Base-by-base conservation (phyloP, 768 basidiomycete species). In the Omphalotus guepiniiformis region DNA sequence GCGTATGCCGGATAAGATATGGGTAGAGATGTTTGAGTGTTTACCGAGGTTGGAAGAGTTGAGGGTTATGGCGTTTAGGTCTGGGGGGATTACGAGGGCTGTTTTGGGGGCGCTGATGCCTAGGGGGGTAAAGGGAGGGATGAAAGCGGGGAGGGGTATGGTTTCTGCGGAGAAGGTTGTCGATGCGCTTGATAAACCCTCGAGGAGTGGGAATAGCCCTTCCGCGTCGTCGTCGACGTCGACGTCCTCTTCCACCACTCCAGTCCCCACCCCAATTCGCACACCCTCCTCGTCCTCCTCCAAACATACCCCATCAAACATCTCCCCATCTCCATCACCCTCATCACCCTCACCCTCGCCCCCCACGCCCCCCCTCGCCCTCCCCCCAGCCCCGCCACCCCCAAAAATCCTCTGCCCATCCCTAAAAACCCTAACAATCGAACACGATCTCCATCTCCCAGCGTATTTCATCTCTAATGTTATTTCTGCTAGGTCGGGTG, bases 371-470 rank as follows among this genome's bases (percentile, higher is more conserved):
- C n/a, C n/a, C n/a, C n/a, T n/a, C n/a, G n/a, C n/a, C n/a, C n/a
- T n/a, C n/a, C n/a, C n/a, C n/a, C n/a, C n/a, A n/a, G n/a, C n/a
- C n/a, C n/a, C n/a, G n/a, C n/a, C n/a, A n/a, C n/a, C n/a, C n/a
- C n/a, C n/a, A n/a, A 32, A 32, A 9, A n/a, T 38, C 12, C 22
- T 27, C 21, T 47, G 45, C n/a, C 22, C 45, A 9, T n/a, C 26
- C 13, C 45, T 47, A 8, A 25, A 21, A 16, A 34, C 23, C 0
- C 36, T 47, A 21, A 47, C 45, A 15, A 27, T 47, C n/a, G 45
- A 47, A 25, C 45, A 47, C 30, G 45, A 47, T 47, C 11, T 47
- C 26, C 13, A 21, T 23, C 45, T 47, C 21, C 45, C 45, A 8
- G 36, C 45, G 3, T 47, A 38, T 26, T 47, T 28, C 35, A 38